Base-by-base conservation (phyloP, 1,139 yeast genomes). In the Debaryomyces coudertii region DNA sequence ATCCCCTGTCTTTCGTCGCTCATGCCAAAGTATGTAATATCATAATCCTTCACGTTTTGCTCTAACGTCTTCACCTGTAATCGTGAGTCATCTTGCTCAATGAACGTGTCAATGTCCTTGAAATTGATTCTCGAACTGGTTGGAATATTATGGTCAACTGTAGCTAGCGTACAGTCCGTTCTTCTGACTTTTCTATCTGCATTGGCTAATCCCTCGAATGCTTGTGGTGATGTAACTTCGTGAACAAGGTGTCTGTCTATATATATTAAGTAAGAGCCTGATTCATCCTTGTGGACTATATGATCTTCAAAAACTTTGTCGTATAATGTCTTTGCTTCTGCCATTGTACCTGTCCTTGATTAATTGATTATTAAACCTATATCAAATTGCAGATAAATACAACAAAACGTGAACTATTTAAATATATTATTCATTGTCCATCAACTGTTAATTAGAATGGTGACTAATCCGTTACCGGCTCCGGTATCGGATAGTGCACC, bases 211-310 rank as follows among this genome's bases (percentile, higher is more conserved):
- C 98, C 98, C 72, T 93, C 99, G 63, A 93, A 93, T 7, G 99
- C 99, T 70, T 93, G 99, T 28, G 99, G 99, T 30, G 98, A 90
- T 1, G 99, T 93, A 46, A 93, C 99, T 72, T 93, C 99, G 67
- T 93, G 99, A 47, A 93, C 96, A 58, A 93, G 77, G 67, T 93
- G 99, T 70, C 99, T 88, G 70, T 93, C 99, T 52, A 93, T 92
- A 68, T 88, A 93, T 53, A 93, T 71, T 56, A 93, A 77, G 62
- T 80, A 85, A 11, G 97, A 90, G 31, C 95, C 95, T 29, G 90
- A 83, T 44, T 88, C 93, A 60, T 90, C 96, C 62, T 81, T 75
- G 69, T 90, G 93, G 56, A 93, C 98, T 46, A 92, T 73, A 65
- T 93, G 98, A 78, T 88, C 97, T 53, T 85, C 88, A 65, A 90